These are phyloP conservation scores for Graphiopsis chlorocephala DNA, from an alignment of 2,329 filamentous ascomycete species.

Conservation along the genomic window DNA sequence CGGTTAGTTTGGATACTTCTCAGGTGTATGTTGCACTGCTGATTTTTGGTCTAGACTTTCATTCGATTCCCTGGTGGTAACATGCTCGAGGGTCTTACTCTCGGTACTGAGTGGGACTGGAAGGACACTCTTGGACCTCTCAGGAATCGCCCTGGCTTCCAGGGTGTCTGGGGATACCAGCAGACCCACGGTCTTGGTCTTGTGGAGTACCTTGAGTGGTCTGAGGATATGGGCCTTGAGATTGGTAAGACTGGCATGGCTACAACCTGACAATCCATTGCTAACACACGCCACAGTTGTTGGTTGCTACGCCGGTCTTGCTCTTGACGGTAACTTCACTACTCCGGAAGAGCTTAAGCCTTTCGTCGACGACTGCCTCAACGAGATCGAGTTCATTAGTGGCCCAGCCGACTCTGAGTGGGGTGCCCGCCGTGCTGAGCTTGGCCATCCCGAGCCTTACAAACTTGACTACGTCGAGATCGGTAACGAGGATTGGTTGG, in stretches of 20 bases:
- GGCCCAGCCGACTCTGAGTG: slow-evolving; percentile 49
- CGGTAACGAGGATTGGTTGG: slow-evolving; percentile 63
- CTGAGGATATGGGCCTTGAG: slow-evolving; percentile 27
- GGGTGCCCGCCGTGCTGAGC: slow-evolving; percentile 55
- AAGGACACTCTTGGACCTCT: slow-evolving; percentile 52
- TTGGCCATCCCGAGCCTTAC: slow-evolving; percentile 62
- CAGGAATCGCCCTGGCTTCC: slow-evolving; percentile 47
- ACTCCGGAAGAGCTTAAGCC: slow-evolving; percentile 49
- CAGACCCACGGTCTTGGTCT: slow-evolving; percentile 61
- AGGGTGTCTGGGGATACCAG: slow-evolving; percentile 55
- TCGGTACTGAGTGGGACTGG: slow-evolving; percentile 45
- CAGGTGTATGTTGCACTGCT: not conserved
- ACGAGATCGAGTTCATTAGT: slow-evolving; percentile 62
- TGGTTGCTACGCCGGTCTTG: slow-evolving; percentile 26
- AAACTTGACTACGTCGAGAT: slow-evolving; percentile 60
- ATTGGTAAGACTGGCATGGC: not conserved
- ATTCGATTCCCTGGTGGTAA: slow-evolving; percentile 54
- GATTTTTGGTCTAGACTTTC: slow-evolving; percentile 5
- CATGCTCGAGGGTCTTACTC: slow-evolving; percentile 44
- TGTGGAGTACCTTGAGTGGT: slow-evolving; percentile 60
- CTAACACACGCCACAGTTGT: slow-evolving; percentile 15
- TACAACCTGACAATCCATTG: slow-evolving; percentile 32
- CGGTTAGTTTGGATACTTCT: slow-evolving; percentile 35
- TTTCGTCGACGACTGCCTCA: slow-evolving; percentile 58
- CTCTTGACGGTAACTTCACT: slow-evolving; percentile 48